phyloP scores from a whole-genome alignment of 768 basidiomycete genomes.

The Roridomyces roridus region DNA sequence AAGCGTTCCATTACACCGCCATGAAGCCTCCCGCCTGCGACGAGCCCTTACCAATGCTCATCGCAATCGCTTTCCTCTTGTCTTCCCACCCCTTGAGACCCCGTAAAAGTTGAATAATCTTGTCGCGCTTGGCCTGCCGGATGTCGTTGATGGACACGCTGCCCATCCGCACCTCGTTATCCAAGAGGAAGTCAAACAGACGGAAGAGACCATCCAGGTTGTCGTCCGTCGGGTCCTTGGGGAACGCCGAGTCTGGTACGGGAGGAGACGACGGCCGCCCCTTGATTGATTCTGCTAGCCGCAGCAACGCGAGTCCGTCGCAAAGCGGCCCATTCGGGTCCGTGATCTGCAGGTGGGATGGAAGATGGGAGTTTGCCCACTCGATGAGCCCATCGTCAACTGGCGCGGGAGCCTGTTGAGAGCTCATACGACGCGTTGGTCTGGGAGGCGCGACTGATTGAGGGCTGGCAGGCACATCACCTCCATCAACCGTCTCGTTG shows the following conservation, averaged over 20 bases:
- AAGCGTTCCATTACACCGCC: constrained; percentile 20
- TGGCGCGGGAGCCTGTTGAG: constrained; percentile 32
- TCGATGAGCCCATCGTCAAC: constrained; percentile 68
- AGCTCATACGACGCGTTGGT: constrained; percentile 57
- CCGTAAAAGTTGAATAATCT: constrained; percentile 79
- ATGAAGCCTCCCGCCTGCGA: constrained; percentile 43
- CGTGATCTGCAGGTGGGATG: constrained; percentile 61
- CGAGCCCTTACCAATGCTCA: constrained; percentile 53
- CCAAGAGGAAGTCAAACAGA: constrained; percentile 91
- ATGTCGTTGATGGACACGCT: constrained; percentile 95
- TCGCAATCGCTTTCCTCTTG: constrained; percentile 61
- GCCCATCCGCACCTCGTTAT: constrained; percentile 91
- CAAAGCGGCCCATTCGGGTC: constrained; percentile 53
- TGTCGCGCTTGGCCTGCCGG: constrained; percentile 79
- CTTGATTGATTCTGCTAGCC: constrained; percentile 84
- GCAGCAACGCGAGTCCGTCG: constrained; percentile 80
- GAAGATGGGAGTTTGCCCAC: constrained; percentile 91
- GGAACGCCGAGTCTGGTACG: constrained; percentile 83
- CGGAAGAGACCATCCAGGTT: constrained; percentile 87
- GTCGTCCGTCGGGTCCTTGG: constrained; percentile 68
- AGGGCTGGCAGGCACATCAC: constrained; percentile 18
- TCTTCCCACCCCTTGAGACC: constrained; percentile 85
- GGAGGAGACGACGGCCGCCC: constrained; percentile 69
- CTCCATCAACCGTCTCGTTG: constrained; percentile 37
- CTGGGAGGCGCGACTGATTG: constrained; percentile 58